Percentiles rank a stretch among this genome's conserved stretches.
Conservation (phyloP, 2,329 filamentous ascomycete species). For the Pestalotiopsis sp. region DNA sequence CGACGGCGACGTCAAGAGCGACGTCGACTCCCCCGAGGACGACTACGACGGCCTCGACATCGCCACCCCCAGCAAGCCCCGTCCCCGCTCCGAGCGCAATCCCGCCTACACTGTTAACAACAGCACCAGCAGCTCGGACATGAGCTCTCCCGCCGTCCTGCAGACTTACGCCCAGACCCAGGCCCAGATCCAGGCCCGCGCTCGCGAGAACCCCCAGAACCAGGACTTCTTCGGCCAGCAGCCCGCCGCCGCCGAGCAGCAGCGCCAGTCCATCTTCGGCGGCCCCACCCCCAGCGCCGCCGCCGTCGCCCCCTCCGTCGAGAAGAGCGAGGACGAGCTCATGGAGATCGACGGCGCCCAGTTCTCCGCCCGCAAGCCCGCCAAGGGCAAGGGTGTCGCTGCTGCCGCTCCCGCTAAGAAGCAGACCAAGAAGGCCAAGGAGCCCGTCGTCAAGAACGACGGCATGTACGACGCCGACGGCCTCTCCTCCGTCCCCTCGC, state of each 20-base stretch:
- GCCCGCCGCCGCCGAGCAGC: neutral
- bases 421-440: constrained; percentile 24
- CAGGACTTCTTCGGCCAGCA: neutral
- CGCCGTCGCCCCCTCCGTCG: neutral
- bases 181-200: neutral
- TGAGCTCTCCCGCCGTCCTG: neutral
- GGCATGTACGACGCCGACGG: neutral
- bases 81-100: neutral
- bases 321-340: constrained; percentile 11
- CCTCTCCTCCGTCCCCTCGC: neutral
- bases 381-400: neutral
- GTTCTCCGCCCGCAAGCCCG: constrained; percentile 3
- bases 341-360: constrained; percentile 10
- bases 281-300: neutral
- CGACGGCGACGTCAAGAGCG: constrained; percentile 16
- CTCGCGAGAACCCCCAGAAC: neutral
- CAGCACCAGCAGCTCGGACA: constrained; percentile 11
- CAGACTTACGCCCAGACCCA: neutral
- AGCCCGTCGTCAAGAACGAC: constrained; percentile 7
- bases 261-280: neutral
- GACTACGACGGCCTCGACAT: constrained; percentile 32
- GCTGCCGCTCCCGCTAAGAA: neutral
- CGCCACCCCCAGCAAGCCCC: constrained; percentile 14
- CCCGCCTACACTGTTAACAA: constrained; percentile 3
- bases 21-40: constrained; percentile 22